A percentile compares a stretch with the other conserved stretches of the same genome.
Evolutionary conservation across 2,329 filamentous ascomycete genomes (phyloP).

Genomic region (Aspergillus pseudoviridinutans): DNA sequence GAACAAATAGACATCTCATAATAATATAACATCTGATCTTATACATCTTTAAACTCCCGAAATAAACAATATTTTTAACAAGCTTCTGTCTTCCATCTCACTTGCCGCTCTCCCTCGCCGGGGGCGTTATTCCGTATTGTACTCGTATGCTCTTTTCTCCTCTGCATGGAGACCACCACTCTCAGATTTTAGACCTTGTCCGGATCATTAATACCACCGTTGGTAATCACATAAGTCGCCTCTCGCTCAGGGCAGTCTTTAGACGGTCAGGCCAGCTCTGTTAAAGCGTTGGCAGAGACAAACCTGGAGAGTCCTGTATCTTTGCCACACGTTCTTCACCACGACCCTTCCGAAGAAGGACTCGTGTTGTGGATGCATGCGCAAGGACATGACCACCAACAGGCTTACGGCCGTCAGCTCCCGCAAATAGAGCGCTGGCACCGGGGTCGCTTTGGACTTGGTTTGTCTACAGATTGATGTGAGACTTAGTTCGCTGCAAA

Average conservation of each 20-base stretch:
- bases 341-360: slow-evolving; percentile 64
- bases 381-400: slow-evolving; percentile 66
- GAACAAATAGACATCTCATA: background rate
- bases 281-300: slow-evolving; percentile 9
- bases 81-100: background rate
- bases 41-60: background rate
- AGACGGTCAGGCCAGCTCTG: slow-evolving; percentile 13
- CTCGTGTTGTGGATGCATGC: slow-evolving; percentile 63
- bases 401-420: slow-evolving; percentile 65
- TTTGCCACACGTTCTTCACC: slow-evolving; percentile 68
- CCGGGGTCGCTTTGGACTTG: slow-evolving; percentile 69
- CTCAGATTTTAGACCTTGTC: slow-evolving; percentile 46
- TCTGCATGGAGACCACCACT: background rate
- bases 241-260: slow-evolving; percentile 65
- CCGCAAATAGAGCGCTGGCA: slow-evolving; percentile 63
- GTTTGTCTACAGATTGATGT: slow-evolving; percentile 51
- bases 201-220: slow-evolving; percentile 64
- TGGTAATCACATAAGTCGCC: slow-evolving; percentile 67
- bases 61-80: background rate
- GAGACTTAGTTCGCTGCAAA: slow-evolving; percentile 1
- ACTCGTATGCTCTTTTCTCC: background rate
- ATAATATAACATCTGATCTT: background rate
- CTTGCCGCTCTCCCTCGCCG: background rate
- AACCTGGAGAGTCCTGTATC: slow-evolving; percentile 64
- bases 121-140: background rate